phyloP scores from a whole-genome alignment of 805 yeast species.

The Naumovozyma castellii region DNA sequence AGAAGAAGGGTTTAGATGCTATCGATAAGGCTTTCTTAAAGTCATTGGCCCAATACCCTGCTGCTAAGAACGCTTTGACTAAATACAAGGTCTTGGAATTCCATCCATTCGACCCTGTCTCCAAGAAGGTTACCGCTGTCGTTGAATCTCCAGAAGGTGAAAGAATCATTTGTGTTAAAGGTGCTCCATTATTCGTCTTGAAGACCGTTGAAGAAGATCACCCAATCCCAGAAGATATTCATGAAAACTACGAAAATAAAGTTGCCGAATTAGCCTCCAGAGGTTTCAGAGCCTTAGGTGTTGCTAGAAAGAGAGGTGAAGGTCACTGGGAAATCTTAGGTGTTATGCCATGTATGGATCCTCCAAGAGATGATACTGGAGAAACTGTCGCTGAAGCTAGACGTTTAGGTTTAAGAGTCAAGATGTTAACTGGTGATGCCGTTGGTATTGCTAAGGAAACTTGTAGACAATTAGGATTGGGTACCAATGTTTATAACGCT shows the following conservation, averaged over 20 bases:
- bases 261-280: conserved; percentile 96
- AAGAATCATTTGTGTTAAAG: conserved; percentile 90
- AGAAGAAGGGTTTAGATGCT: conserved; percentile 97
- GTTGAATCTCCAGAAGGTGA: conserved; percentile 96
- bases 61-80: conserved; percentile 85
- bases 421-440: conserved; percentile 99
- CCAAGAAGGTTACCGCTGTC: conserved; percentile 90
- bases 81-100: conserved; percentile 91
- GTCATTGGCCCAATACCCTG: conserved; percentile 78
- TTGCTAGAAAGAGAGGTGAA: conserved; percentile 97
- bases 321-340: conserved; percentile 97
- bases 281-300: conserved; percentile 98
- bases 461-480: conserved; percentile 93
- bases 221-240: conserved; percentile 88
- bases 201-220: conserved; percentile 96
- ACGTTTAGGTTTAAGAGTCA: conserved; percentile 83
- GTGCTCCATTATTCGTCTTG: conserved; percentile 95
- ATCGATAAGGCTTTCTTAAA: conserved; percentile 94
- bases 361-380: conserved; percentile 98
- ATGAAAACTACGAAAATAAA: conserved; percentile 91
- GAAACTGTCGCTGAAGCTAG: conserved; percentile 88
- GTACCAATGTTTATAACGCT: conserved; percentile 93
- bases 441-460: conserved; percentile 98
- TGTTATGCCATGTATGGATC: conserved; percentile 98
- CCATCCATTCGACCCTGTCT: conserved; percentile 97